Conservation (phyloP, 2,329 filamentous ascomycete species). For the Diaporthe sp. region DNA sequence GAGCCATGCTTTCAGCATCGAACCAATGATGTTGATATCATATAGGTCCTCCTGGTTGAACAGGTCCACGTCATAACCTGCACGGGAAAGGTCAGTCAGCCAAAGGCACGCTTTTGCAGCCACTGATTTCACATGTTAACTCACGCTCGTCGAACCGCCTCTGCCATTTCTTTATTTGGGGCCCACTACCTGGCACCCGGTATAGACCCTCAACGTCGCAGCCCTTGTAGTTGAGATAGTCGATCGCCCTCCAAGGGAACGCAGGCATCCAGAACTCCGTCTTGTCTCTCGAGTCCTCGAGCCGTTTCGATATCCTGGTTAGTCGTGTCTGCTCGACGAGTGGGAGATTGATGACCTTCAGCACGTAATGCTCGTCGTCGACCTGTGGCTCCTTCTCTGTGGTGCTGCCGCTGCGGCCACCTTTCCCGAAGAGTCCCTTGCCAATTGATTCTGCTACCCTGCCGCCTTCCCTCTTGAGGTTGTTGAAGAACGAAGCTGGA, state of each 20-base stretch:
- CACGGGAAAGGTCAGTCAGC: neutral
- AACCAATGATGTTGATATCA: slow-evolving; percentile 96
- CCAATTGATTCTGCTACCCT: slow-evolving; percentile 85
- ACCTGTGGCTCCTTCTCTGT: slow-evolving; percentile 74
- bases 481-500: slow-evolving; percentile 74
- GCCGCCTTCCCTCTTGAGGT: slow-evolving; percentile 78
- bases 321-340: slow-evolving; percentile 90
- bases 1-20: slow-evolving; percentile 96
- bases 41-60: slow-evolving; percentile 90
- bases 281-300: slow-evolving; percentile 92
- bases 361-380: slow-evolving; percentile 86
- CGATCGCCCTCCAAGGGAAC: slow-evolving; percentile 94
- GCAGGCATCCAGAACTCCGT: slow-evolving; percentile 99
- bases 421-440: slow-evolving; percentile 86
- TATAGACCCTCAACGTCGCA: slow-evolving; percentile 96
- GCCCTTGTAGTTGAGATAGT: slow-evolving; percentile 95
- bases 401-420: slow-evolving; percentile 78
- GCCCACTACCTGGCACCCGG: slow-evolving; percentile 89
- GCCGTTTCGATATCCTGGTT: slow-evolving; percentile 89
- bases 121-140: slow-evolving; percentile 46
- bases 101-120: neutral
- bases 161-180: slow-evolving; percentile 94
- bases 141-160: slow-evolving; percentile 87
- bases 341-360: slow-evolving; percentile 88
- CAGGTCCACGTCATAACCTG: slow-evolving; percentile 89